Base-by-base conservation (phyloP, 2,329 filamentous ascomycete genomes). In the Penicillium sp. region DNA sequence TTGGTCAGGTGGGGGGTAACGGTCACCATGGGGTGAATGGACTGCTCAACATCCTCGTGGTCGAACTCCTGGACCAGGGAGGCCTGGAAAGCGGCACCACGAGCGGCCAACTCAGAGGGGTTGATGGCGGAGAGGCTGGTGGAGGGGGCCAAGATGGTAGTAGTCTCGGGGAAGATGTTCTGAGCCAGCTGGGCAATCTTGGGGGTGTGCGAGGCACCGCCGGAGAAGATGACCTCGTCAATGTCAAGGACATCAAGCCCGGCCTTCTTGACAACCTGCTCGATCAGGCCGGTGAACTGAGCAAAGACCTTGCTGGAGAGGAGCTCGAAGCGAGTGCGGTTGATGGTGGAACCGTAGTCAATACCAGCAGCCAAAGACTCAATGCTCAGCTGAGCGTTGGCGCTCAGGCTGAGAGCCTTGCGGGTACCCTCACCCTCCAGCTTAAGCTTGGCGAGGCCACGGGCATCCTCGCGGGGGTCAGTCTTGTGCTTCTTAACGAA, bases 401-500 rank as follows among this genome's bases (percentile, higher is more conserved):
- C 87, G 64, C 93, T 91, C 69, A 97, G 84, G 71, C 90, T 95
- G 58, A 99, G 85, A 22, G 93, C 88, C 81, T 95, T 95, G 85
- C 96, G 97, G 68, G 93, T 89, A 49, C 88, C 84, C 79, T 99
- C 95, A 63, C 91, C 85, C 81, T 98, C 95, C 48, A 92, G 83
- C 78, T 91, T 93, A 65, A 99, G 82, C 84, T 98, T 99, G 60
- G 95, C 93, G 68, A 97, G 80, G 68, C 90, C 89, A 69, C 88
- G 88, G 54, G 88, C 82, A 73, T 95, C 91, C 71, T 88, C 84
- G 66, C 93, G 86, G 22, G 95, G 95, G 76, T 98, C 95, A 56
- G 86, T 86, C 80, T 88, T 89, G 84, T 98, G 86, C 84, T 96
- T 96, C 86, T 99, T 98, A 72, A 95, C 85, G 80, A 99, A 99